Percentiles rank a stretch among this genome's conserved stretches.
Evolutionary conservation across 257 asterid genomes (phyloP).

Genomic region (Gynochthodes officinalis): DNA sequence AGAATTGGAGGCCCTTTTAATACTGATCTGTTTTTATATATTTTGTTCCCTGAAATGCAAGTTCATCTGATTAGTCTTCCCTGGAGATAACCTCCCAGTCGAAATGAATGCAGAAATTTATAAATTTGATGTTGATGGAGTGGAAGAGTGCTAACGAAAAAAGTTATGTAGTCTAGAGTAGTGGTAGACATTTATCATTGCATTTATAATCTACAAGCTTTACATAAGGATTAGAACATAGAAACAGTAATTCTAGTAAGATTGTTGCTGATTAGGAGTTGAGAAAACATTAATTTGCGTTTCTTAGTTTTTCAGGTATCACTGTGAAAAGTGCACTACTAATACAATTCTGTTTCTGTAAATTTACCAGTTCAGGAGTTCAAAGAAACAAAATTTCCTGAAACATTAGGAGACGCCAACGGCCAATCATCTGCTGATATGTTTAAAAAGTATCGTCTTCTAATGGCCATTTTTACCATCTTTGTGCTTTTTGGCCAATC

Average conservation of each 20-base stretch:
- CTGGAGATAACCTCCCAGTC: too few species aligned
- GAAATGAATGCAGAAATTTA: neutral
- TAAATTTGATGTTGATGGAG: neutral
- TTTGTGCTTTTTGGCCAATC: conserved; percentile 40
- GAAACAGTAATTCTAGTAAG: too few species aligned
- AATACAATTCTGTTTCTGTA: neutral
- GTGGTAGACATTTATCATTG: too few species aligned
- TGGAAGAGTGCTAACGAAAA: neutral
- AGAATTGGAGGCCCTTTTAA: too few species aligned
- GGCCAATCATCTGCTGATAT: neutral
- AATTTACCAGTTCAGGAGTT: conserved; percentile 25
- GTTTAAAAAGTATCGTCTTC: conserved; percentile 25
- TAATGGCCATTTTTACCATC: conserved; percentile 27
- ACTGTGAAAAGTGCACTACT: neutral
- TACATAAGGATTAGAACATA: too few species aligned
- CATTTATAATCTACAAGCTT: too few species aligned
- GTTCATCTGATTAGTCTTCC: neutral
- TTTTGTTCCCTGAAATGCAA: neutral
- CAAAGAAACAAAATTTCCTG: conserved; percentile 6
- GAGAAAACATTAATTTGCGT: too few species aligned
- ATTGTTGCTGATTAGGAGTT: neutral
- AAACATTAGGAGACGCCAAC: neutral
- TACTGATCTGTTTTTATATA: too few species aligned
- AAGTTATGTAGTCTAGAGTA: too few species aligned
- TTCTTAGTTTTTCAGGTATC: neutral